A percentile compares a stretch with the other conserved stretches of the same genome.
Evolutionary conservation across 495 filamentous ascomycete genomes (phyloP).

Genomic region (Pyrenopolyporus hunteri): DNA sequence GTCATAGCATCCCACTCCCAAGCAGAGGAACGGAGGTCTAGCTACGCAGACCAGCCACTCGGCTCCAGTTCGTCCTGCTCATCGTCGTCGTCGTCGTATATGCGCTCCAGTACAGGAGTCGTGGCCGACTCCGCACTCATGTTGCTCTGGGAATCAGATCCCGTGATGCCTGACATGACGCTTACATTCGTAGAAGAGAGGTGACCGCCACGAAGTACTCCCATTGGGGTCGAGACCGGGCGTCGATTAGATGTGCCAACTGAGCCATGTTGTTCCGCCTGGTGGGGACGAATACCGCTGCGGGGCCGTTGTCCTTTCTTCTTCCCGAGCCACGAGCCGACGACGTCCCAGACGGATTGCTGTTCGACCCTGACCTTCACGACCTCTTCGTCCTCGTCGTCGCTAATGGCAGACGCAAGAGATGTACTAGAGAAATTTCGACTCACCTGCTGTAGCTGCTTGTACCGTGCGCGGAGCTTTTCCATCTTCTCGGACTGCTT

Average conservation of each 20-base stretch:
- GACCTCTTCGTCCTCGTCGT: constrained; percentile 30
- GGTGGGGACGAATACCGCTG: constrained; percentile 22
- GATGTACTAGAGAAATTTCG: constrained; percentile 6
- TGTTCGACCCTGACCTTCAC: constrained; percentile 23
- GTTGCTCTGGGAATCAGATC: neutral
- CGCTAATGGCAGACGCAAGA: neutral
- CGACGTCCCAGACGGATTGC: constrained; percentile 31
- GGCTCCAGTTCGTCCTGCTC: constrained; percentile 1
- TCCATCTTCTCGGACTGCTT: constrained; percentile 55
- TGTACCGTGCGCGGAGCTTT: constrained; percentile 54
- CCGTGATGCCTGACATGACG: neutral
- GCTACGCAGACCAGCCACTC: constrained; percentile 12
- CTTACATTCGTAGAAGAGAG: neutral
- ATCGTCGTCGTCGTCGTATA: neutral
- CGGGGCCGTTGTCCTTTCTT: constrained; percentile 5
- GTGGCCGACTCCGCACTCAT: neutral
- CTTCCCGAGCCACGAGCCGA: constrained; percentile 23
- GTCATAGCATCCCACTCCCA: neutral
- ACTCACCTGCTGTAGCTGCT: constrained; percentile 57
- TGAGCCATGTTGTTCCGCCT: constrained; percentile 14
- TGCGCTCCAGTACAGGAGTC: neutral
- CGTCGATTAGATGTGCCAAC: constrained; percentile 10
- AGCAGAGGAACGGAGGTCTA: neutral
- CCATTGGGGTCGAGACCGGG: constrained; percentile 6
- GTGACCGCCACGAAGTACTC: neutral